A percentile compares a stretch with the other conserved stretches of the same genome.
Conservation (phyloP, 345 rosid genomes). For the Ceriops decandra region DNA sequence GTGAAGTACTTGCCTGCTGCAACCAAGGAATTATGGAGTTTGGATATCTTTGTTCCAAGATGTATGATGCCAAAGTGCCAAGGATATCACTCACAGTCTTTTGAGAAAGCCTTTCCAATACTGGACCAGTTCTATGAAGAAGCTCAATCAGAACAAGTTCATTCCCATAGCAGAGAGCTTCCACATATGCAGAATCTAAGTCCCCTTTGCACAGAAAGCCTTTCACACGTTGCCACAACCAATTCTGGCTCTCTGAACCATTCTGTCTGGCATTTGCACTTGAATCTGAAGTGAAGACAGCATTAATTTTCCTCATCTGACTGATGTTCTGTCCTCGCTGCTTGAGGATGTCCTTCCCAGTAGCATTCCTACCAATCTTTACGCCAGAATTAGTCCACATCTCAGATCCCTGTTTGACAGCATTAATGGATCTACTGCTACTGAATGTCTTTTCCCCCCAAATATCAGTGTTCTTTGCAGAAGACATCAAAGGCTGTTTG, state of each 20-base stretch:
- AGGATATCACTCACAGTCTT: conserved; percentile 64
- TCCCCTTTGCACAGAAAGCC: conserved; percentile 57
- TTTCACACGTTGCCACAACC: conserved; percentile 52
- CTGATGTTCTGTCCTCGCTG: conserved; percentile 34
- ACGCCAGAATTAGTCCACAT: conserved; percentile 34
- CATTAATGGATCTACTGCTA: conserved; percentile 44
- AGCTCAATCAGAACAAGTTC: conserved; percentile 73
- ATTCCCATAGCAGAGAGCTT: conserved; percentile 65
- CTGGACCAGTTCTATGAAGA: conserved; percentile 85
- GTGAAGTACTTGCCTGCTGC: conserved; percentile 62
- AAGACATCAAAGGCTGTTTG: conserved; percentile 43
- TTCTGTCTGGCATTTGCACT: conserved; percentile 34
- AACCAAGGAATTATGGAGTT: conserved; percentile 76
- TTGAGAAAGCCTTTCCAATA: conserved; percentile 60
- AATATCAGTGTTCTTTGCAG: conserved; percentile 43
- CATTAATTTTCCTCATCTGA: conserved; percentile 36
- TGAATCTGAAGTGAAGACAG: conserved; percentile 31
- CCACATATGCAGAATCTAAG: conserved; percentile 72
- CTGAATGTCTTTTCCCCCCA: conserved; percentile 51
- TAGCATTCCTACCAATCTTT: conserved; percentile 35
- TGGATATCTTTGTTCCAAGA: conserved; percentile 62
- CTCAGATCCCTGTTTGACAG: conserved; percentile 43
- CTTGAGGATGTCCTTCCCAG: conserved; percentile 43
- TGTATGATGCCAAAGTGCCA: conserved; percentile 51
- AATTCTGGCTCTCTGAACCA: conserved; percentile 34